Percentiles rank a stretch among this genome's conserved stretches.
Evolutionary conservation across 2,329 filamentous ascomycete genomes (phyloP).

Genomic region (Periglandula ipomoeae): DNA sequence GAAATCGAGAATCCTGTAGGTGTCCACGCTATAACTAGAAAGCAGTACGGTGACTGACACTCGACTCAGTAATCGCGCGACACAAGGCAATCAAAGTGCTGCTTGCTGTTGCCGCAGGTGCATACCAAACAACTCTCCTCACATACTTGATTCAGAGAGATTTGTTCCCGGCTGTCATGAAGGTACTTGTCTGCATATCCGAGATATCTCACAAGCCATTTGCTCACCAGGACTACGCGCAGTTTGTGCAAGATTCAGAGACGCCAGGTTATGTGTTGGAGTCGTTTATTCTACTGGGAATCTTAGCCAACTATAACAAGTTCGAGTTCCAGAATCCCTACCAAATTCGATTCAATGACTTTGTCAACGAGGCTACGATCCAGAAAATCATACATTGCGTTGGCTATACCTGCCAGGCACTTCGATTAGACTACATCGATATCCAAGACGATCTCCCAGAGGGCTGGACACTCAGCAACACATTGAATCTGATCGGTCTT

Average conservation of each 20-base stretch:
- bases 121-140: slow-evolving; percentile 87
- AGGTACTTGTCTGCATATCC: slow-evolving; percentile 43
- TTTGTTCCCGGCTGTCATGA: slow-evolving; percentile 89
- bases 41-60: slow-evolving; percentile 1
- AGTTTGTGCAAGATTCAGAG: slow-evolving; percentile 78
- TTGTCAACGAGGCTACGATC: slow-evolving; percentile 86
- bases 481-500: slow-evolving; percentile 76
- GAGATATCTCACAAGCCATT: not conserved
- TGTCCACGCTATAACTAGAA: slow-evolving; percentile 8
- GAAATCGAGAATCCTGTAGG: slow-evolving; percentile 63
- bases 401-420: slow-evolving; percentile 57
- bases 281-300: slow-evolving; percentile 73
- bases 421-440: slow-evolving; percentile 70
- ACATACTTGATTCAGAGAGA: slow-evolving; percentile 95
- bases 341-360: slow-evolving; percentile 82
- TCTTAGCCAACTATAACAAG: slow-evolving; percentile 97
- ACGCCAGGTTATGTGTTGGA: slow-evolving; percentile 53
- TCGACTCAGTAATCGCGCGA: slow-evolving; percentile 56
- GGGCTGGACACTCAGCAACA: slow-evolving; percentile 75
- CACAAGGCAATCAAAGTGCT: slow-evolving; percentile 74
- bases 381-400: slow-evolving; percentile 71
- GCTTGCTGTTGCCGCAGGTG: slow-evolving; percentile 79
- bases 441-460: slow-evolving; percentile 86
- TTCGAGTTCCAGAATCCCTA: slow-evolving; percentile 98
- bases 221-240: slow-evolving; percentile 1